Conservation (phyloP, 2,329 filamentous ascomycete genomes). For the Fusarium bactridioides region DNA sequence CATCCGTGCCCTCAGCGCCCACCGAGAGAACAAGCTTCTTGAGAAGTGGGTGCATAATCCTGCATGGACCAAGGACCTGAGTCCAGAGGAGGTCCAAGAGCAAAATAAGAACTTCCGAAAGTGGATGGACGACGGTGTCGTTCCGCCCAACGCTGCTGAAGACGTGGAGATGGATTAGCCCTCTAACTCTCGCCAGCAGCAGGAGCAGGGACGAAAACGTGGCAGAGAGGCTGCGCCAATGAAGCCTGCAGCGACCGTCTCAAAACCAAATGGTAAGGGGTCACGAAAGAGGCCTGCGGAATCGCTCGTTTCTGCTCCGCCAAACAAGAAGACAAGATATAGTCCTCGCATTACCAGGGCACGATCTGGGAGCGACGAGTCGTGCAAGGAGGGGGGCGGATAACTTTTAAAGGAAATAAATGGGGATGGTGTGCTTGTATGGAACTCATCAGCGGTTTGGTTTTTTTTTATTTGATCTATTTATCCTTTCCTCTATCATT, state of each 20-base stretch:
- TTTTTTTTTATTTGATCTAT: neutral
- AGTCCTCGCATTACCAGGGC: conserved; percentile 1
- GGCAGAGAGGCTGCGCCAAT: neutral
- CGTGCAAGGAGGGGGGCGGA: neutral
- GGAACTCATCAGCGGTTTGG: conserved; percentile 33
- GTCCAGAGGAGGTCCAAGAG: conserved; percentile 78
- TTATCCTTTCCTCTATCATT: conserved; percentile 9
- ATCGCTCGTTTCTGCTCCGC: neutral
- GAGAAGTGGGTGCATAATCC: conserved; percentile 87
- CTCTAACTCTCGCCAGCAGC: conserved; percentile 8
- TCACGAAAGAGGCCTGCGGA: conserved; percentile 12
- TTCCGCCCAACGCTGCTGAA: conserved; percentile 46
- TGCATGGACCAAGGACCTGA: conserved; percentile 80
- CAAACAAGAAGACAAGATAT: conserved; percentile 9
- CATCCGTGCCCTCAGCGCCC: conserved; percentile 63
- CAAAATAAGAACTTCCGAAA: conserved; percentile 71
- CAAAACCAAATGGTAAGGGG: neutral
- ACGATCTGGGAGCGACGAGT: neutral
- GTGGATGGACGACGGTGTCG: conserved; percentile 60
- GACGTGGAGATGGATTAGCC: conserved; percentile 46
- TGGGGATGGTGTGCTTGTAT: conserved; percentile 15
- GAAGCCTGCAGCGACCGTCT: neutral
- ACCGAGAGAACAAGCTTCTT: conserved; percentile 73
- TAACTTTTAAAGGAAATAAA: conserved; percentile 1
- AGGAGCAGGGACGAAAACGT: conserved; percentile 1